Evolutionary conservation across 2,329 filamentous ascomycete genomes (phyloP).

Genomic region (Phaeosphaeriaceae sp.): DNA sequence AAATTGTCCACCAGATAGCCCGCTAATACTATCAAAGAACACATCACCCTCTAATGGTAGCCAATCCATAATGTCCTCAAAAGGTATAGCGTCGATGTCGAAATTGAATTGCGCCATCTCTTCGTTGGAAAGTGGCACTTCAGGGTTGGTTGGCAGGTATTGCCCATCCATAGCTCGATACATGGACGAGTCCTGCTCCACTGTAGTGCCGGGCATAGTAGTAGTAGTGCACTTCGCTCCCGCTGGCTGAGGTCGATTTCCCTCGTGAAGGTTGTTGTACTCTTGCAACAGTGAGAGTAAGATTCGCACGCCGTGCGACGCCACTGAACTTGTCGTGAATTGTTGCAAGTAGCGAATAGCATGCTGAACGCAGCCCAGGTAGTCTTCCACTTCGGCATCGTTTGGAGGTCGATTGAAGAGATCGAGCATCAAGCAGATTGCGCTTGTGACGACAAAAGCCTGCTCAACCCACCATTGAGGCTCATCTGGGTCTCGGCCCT

Average conservation of each 20-base stretch:
- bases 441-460: conserved; percentile 41
- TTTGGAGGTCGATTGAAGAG: conserved; percentile 33
- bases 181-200: conserved; percentile 10
- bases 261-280: conserved; percentile 29
- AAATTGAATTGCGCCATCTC: conserved; percentile 22
- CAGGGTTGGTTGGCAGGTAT: conserved; percentile 6
- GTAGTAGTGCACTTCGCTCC: conserved; percentile 5
- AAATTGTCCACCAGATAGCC: background rate
- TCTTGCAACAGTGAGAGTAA: conserved; percentile 46
- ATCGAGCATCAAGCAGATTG: conserved; percentile 38
- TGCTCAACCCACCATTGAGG: conserved; percentile 54
- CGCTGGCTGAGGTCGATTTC: conserved; percentile 8
- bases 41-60: conserved; percentile 30
- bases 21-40: conserved; percentile 28
- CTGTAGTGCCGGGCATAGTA: conserved; percentile 15
- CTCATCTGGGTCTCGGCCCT: conserved; percentile 44
- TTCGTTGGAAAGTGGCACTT: conserved; percentile 18
- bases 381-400: conserved; percentile 32
- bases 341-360: conserved; percentile 42
- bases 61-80: conserved; percentile 35
- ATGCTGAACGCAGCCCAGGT: conserved; percentile 39
- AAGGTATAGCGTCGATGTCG: conserved; percentile 36
- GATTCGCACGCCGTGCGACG: conserved; percentile 48
- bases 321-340: conserved; percentile 50
- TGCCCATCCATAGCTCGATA: background rate